These are phyloP conservation scores for Parachlorella kessleri DNA, from an alignment of 139 green algal species.

Conservation along the genomic window DNA sequence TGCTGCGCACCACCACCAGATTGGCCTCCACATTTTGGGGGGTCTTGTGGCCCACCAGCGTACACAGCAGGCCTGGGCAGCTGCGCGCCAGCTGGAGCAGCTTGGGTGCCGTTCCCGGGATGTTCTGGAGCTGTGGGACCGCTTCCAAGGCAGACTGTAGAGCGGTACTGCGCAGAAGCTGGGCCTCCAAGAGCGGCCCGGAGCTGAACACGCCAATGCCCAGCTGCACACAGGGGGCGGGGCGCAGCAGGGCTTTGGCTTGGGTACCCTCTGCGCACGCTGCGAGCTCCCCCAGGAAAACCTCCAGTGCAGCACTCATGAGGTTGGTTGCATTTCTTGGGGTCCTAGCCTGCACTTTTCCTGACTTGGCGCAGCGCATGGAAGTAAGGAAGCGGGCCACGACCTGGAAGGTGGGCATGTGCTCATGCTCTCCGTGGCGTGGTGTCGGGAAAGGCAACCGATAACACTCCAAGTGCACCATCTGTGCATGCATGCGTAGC, in stretches of 20 bases:
- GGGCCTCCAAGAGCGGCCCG: constrained; percentile 32
- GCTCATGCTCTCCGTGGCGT: too few species aligned
- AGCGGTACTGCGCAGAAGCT: constrained; percentile 1
- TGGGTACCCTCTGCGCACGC: too few species aligned
- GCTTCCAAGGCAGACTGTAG: constrained; percentile 1
- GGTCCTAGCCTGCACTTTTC: not conserved
- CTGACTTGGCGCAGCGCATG: not conserved
- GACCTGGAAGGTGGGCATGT: too few species aligned
- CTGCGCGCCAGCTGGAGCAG: constrained; percentile 44
- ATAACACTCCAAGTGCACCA: too few species aligned
- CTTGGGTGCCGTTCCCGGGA: not conserved
- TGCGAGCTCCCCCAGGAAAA: too few species aligned
- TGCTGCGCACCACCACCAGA: not conserved
- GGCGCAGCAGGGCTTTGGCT: too few species aligned
- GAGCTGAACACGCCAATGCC: constrained; percentile 45
- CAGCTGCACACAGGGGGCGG: constrained; percentile 10
- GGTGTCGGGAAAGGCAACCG: too few species aligned
- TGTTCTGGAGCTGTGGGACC: not conserved
- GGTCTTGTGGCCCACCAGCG: constrained; percentile 58
- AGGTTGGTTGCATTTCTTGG: too few species aligned
- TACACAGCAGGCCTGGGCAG: constrained; percentile 37
- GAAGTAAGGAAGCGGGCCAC: too few species aligned
- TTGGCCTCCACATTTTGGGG: constrained; percentile 44
- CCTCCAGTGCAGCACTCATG: too few species aligned
- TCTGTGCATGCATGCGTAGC: too few species aligned